Evolutionary conservation across 2,329 filamentous ascomycete genomes (phyloP), one percentile per base, ranked within the genome.

Genomic region (Raffaelea deltoideospora): DNA sequence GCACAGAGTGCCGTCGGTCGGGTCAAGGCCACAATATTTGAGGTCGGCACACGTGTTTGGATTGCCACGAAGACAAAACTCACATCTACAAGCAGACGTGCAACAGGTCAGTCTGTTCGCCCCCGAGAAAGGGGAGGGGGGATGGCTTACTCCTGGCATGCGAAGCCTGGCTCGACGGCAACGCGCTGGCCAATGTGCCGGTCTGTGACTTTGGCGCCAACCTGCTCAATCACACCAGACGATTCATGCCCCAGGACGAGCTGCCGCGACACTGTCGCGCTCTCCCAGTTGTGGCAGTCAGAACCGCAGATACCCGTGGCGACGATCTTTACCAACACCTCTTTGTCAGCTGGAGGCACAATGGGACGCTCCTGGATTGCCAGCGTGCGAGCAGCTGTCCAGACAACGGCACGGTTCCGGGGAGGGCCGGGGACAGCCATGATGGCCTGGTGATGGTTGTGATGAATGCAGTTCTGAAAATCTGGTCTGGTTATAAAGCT

Each of bases 21-120:
- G 76, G 18, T 76, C 76, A 9, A 76, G 79, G 2, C 76, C 76
- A 3, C 76, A 76, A 50, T 80, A 81, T 1, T 56, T 57, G 68
- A 81, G 78, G 41, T 73, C 61, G 11, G 65, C 58, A 47, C 76
- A 81, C 10, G 79, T 61, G 46, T 79, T 79, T 55, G 79, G 78
- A 45, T 67, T 66, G 28, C 76, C 76, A 21, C 64, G 40, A 5
- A 44, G 31, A 40, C 47, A 50, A 26, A 50, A 48, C 58, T 80
- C 76, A 18, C 35, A 37, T 9, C 34, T 35, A 17, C 6, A 28
- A 8, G 8, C 23, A 26, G 13, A 13, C n/a, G n/a, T n/a, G n/a
- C n/a, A n/a, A n/a, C n/a, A n/a, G n/a, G n/a, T n/a, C n/a, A n/a
- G n/a, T n/a, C n/a, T n/a, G n/a, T n/a, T n/a, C n/a, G n/a, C n/a